These are phyloP conservation scores for Olyra latifolia DNA, from an alignment of 176 grass and related monocot species.

Conservation along the genomic window DNA sequence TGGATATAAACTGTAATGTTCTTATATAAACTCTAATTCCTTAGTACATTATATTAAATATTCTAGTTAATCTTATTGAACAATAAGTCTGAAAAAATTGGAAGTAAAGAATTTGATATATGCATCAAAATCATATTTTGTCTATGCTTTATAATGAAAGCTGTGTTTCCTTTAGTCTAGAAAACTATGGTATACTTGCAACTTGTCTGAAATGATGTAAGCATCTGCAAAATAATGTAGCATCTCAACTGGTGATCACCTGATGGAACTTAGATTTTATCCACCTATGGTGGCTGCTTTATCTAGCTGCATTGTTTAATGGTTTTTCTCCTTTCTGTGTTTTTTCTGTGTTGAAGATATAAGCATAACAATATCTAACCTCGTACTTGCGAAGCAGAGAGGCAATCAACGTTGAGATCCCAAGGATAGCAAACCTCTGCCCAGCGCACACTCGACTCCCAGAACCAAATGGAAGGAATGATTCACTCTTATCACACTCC, in stretches of 20 bases:
- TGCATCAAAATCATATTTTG: background rate
- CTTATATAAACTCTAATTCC: no score
- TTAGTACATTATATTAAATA: no score
- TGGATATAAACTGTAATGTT: no score
- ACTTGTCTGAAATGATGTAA: background rate
- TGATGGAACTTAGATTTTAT: slow-evolving; percentile 4
- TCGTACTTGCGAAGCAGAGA: slow-evolving; percentile 65
- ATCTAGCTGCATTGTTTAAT: background rate
- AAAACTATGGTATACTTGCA: background rate
- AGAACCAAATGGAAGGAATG: slow-evolving; percentile 88
- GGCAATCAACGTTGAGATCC: slow-evolving; percentile 66
- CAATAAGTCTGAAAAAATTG: background rate
- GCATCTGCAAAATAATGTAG: background rate
- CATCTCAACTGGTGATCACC: slow-evolving; percentile 9
- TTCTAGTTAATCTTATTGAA: background rate
- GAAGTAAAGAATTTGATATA: slow-evolving; percentile 8
- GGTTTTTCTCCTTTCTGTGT: background rate
- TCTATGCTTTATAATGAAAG: slow-evolving; percentile 11
- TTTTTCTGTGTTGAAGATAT: background rate
- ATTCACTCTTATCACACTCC: slow-evolving; percentile 40
- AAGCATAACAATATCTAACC: slow-evolving; percentile 45
- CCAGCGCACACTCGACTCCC: slow-evolving; percentile 72
- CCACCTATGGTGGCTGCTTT: background rate
- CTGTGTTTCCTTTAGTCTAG: background rate
- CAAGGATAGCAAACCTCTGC: slow-evolving; percentile 72